Evolutionary conservation across 2,329 filamentous ascomycete genomes (phyloP), one percentile per base, ranked within the genome.

Genomic region (Neodidymelliopsis sp.): DNA sequence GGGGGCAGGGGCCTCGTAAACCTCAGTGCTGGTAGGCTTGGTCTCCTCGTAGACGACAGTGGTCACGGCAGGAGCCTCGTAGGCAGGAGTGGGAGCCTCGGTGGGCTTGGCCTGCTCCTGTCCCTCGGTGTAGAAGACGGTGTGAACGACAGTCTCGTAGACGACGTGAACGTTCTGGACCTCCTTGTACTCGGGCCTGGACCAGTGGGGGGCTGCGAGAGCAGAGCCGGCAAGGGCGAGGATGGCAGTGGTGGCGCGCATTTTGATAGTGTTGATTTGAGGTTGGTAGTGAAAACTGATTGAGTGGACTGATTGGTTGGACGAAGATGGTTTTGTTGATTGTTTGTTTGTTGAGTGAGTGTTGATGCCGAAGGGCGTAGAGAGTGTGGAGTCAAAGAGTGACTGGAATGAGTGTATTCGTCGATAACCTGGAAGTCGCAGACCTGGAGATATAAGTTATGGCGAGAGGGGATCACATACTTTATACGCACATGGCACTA

Each of bases 351-450:
- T 44, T 39, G 41, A 55, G 60, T 54, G 65, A 64, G 54, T 48
- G 61, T 57, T n/a, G 36, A 39, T 62, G 62, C 63, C 63, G 57
- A 59, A 60, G 56, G 63, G 62, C 59, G 59, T 65, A 67, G 64
- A 43, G 65, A 67, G 51, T 53, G 65, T 66, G 60, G 31, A 59
- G 57, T 64, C 60, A 67, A 60, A 60, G 57, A 66, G 50, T 66
- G 64, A 69, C 63, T 56, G 49, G 50, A 58, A 56, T 50, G 60
- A 66, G 60, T 59, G 62, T 53, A 48, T 44, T 53, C 44, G 49
- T 53, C 49, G 59, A 62, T 56, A 65, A 66, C 62, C 65, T 67
- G 62, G 63, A 66, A 67, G 65, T 69, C 66, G 61, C 66, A 69
- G 62, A 67, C 65, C 65, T 67, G 63, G 42, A 55, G 56, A 45